phyloP scores from a whole-genome alignment of 2,329 filamentous ascomycete genomes.

The Fusarium pininemorale region DNA sequence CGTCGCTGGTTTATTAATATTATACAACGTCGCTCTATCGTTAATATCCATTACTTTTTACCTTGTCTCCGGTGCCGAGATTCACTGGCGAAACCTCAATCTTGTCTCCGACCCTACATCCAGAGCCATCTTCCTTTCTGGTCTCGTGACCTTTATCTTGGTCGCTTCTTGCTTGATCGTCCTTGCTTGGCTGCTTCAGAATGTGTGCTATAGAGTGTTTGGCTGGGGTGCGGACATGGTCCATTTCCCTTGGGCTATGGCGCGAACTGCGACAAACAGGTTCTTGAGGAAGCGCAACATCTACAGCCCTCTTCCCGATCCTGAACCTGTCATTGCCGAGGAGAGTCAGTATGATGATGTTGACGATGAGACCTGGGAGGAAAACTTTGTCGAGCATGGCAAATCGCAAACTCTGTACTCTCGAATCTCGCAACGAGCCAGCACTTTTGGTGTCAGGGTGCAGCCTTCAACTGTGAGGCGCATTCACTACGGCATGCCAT shows the following conservation, averaged over 20 bases:
- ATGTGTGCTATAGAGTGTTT: constrained; percentile 38
- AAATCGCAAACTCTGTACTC: constrained; percentile 12
- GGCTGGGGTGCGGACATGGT: constrained; percentile 43
- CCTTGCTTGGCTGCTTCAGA: constrained; percentile 40
- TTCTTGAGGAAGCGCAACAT: constrained; percentile 17
- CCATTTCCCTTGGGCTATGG: constrained; percentile 39
- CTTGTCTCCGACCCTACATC: constrained; percentile 46
- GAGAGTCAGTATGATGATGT: constrained; percentile 2
- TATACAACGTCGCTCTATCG: constrained; percentile 37
- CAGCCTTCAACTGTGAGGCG: constrained; percentile 11
- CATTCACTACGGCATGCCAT: constrained; percentile 20
- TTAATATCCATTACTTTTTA: constrained; percentile 46
- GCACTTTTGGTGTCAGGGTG: neutral
- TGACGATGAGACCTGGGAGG: constrained; percentile 4
- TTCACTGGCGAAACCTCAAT: constrained; percentile 49
- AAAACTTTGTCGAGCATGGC: neutral
- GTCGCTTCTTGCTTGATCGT: constrained; percentile 30
- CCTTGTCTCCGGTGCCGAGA: constrained; percentile 45
- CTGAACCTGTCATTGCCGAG: constrained; percentile 5
- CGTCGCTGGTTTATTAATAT: constrained; percentile 29
- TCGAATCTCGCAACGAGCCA: neutral
- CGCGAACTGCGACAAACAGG: constrained; percentile 2
- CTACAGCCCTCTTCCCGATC: constrained; percentile 15
- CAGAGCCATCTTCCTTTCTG: constrained; percentile 47
- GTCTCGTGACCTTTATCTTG: constrained; percentile 42